phyloP scores from a whole-genome alignment of 768 basidiomycete species.

The Macrolepiota fuliginosa region DNA sequence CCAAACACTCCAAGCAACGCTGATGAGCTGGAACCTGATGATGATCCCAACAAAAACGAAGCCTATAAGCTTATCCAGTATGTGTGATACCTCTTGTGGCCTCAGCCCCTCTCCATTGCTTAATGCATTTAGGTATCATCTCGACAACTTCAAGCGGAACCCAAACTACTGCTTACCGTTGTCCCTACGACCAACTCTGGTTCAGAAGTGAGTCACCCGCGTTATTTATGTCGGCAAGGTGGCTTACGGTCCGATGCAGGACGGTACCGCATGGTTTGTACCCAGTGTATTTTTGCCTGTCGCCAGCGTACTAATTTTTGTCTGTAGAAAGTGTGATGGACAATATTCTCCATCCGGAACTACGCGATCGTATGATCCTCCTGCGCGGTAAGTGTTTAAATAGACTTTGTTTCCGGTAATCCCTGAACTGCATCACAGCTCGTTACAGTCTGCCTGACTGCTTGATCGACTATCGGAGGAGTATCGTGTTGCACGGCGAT shows the following conservation, averaged over 20 bases:
- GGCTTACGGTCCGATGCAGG: conserved; percentile 32
- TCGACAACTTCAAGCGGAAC: conserved; percentile 87
- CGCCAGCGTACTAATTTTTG: conserved; percentile 9
- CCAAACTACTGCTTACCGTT: conserved; percentile 85
- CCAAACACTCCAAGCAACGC: conserved; percentile 24
- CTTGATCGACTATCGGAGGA: conserved; percentile 65
- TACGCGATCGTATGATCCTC: conserved; percentile 90
- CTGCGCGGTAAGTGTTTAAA: conserved; percentile 59
- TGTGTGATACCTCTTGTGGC: conserved; percentile 20
- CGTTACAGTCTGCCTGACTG: conserved; percentile 82
- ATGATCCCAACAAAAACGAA: conserved; percentile 73
- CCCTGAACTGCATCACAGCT: conserved; percentile 34
- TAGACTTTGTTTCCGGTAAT: background rate
- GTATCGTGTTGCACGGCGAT: conserved; percentile 81
- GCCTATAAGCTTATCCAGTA: conserved; percentile 83
- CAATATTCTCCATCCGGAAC: conserved; percentile 82
- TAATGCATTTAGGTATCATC: conserved; percentile 63
- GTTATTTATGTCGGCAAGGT: conserved; percentile 5
- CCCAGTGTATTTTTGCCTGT: conserved; percentile 18
- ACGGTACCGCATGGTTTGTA: conserved; percentile 77
- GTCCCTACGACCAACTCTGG: conserved; percentile 82
- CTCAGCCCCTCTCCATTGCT: background rate
- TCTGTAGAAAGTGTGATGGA: conserved; percentile 84
- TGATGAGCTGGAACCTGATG: conserved; percentile 57
- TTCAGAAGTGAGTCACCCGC: conserved; percentile 60